Percentiles rank a stretch among this genome's conserved stretches.
phyloP scores from a whole-genome alignment of 164 flowering plant genomes.

The Sextonia rubra region DNA sequence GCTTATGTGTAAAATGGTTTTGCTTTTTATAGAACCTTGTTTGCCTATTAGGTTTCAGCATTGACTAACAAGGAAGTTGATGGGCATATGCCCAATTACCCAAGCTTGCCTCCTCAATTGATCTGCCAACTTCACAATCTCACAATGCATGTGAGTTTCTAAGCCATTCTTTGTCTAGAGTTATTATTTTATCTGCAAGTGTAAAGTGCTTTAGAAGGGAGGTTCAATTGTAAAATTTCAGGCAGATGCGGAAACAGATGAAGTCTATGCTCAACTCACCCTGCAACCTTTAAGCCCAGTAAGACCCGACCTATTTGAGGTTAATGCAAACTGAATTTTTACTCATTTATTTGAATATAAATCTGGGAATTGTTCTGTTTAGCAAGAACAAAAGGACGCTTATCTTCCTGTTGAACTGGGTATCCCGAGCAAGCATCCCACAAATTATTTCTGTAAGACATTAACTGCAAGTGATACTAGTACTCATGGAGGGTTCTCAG shows the following conservation, averaged over 20 bases:
- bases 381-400: constrained; percentile 91
- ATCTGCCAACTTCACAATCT: constrained; percentile 84
- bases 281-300: constrained; percentile 79
- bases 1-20: not conserved
- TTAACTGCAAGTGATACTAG: constrained; percentile 89
- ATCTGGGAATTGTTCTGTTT: not conserved
- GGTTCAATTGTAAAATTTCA: constrained; percentile 30
- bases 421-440: constrained; percentile 74
- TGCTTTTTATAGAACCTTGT: not conserved
- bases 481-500: constrained; percentile 94
- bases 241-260: constrained; percentile 93
- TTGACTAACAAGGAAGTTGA: constrained; percentile 79
- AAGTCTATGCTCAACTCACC: constrained; percentile 89
- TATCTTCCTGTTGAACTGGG: constrained; percentile 71
- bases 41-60: constrained; percentile 56
- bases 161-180: not conserved
- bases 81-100: constrained; percentile 81
- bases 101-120: constrained; percentile 73
- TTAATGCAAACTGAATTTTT: not conserved
- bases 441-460: constrained; percentile 87
- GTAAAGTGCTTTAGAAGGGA: not conserved
- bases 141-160: constrained; percentile 76
- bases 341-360: not conserved
- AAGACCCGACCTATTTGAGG: constrained; percentile 2
- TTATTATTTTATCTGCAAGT: constrained; percentile 3